Base-by-base conservation (phyloP, 306 rosid genomes). In the Calophaca sinica region DNA sequence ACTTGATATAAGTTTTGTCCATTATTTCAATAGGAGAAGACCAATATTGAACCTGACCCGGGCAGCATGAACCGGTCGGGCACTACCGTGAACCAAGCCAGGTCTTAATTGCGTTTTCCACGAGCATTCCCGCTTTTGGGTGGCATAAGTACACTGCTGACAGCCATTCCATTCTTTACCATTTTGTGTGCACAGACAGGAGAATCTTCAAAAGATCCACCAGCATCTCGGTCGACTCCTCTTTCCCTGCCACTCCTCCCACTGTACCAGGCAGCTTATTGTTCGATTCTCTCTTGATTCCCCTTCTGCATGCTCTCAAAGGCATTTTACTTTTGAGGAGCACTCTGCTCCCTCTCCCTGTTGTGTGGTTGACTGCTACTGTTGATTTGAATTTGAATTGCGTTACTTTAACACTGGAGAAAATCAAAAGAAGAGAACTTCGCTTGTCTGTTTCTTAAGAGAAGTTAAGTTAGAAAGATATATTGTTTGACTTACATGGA, bases 141-240 rank as follows among this genome's bases (percentile, higher is more conserved):
- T 79, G 68, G 38, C 83, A 80, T 69, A 35, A 54, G 66, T 78
- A 66, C 87, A 58, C 78, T 62, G 51, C 85, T 79, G 81, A 86
- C 88, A 88, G 62, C 77, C 70, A 77, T 55, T 48, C 77, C 70
- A 77, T 55, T 48, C 6, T 28, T 51, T 76, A 44, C 73, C 72
- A 79, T 81, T 80, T 80, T 20, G 42, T 62, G 41, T 70, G 84
- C 85, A 87, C 86, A 81, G 7, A 87, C 86, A 81, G 7, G 84
- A 84, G 84, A 84, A 85, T 87, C 89, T 82, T 73, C 61, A 68
- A 65, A 65, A 66, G 74, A 73, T 65, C 14, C 54, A 36, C 49
- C 5, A 20, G 26, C 26, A 20, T 20, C 26, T 20, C 1, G 26
- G 26, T 20, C 26, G 26, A 20, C 26, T 20, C 26, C 1, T 20